Conservation (phyloP, 805 yeast species). For the Priceomyces castillae region DNA sequence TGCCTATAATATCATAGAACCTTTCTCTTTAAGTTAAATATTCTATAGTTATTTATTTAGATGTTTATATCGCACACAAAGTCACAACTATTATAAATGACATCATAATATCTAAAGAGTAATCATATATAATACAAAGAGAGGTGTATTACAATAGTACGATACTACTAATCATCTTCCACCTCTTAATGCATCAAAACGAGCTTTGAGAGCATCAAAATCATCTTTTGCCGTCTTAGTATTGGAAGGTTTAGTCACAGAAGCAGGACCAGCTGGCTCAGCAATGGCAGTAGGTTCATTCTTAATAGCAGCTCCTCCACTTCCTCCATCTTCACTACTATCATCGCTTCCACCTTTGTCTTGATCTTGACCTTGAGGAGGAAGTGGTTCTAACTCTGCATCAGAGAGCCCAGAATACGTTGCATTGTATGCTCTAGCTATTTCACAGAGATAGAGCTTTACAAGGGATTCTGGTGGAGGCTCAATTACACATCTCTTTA, state of each 20-base stretch:
- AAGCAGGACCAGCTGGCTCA: conserved; percentile 12
- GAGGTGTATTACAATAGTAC: not conserved
- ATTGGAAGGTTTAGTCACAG: conserved; percentile 10
- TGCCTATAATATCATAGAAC: not conserved
- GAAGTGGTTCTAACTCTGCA: conserved; percentile 17
- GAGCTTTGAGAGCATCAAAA: conserved; percentile 60
- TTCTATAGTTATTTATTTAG: not conserved
- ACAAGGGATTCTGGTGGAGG: conserved; percentile 70
- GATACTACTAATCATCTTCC: not conserved
- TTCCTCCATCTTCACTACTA: conserved; percentile 32
- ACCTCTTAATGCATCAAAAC: conserved; percentile 72
- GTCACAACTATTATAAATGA: not conserved
- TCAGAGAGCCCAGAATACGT: conserved; percentile 58
- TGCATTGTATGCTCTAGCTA: conserved; percentile 75
- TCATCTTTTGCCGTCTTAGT: conserved; percentile 44
- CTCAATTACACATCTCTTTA: conserved; percentile 58
- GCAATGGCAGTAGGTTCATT: conserved; percentile 20
- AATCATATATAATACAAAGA: not conserved
- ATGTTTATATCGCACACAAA: conserved; percentile 4
- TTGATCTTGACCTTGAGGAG: conserved; percentile 10
- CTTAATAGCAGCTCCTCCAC: conserved; percentile 18
- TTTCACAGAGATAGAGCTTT: conserved; percentile 68
- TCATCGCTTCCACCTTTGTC: conserved; percentile 20
- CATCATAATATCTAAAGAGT: not conserved
- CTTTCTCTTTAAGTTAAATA: not conserved